These are phyloP conservation scores for Coleophoma eucalyptorum DNA, from an alignment of 2,329 filamentous ascomycete genomes.

Conservation along the genomic window DNA sequence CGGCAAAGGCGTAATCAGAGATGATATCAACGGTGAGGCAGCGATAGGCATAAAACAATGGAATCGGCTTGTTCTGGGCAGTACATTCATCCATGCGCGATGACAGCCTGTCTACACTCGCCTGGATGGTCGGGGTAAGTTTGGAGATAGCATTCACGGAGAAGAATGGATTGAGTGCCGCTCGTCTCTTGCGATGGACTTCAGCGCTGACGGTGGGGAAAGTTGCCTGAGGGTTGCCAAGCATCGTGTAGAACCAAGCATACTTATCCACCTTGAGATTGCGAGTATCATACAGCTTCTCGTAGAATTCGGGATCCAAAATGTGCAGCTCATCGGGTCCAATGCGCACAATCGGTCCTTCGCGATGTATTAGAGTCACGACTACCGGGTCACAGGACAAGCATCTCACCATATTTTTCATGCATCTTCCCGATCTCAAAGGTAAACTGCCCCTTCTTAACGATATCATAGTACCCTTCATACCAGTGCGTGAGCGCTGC, in stretches of 20 bases:
- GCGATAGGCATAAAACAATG: conserved; percentile 18
- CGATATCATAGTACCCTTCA: conserved; percentile 8
- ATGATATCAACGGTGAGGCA: conserved; percentile 7
- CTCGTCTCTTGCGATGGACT: conserved; percentile 7
- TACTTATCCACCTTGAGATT: conserved; percentile 14
- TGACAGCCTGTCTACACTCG: conserved; percentile 15
- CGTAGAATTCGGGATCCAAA: conserved; percentile 17
- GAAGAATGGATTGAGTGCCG: conserved; percentile 11
- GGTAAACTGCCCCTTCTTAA: conserved; percentile 4
- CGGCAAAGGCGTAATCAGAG: conserved; percentile 5
- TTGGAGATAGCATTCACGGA: conserved; percentile 17
- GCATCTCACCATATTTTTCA: conserved; percentile 9
- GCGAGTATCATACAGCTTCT: conserved; percentile 12
- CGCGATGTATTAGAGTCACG: background rate
- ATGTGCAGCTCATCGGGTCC: conserved; percentile 23
- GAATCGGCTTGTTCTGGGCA: conserved; percentile 11
- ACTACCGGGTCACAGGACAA: background rate
- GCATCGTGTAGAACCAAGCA: conserved; percentile 9
- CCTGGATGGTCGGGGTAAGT: conserved; percentile 17
- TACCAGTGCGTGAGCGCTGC: conserved; percentile 10
- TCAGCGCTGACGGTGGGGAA: conserved; percentile 11
- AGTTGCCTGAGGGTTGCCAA: conserved; percentile 7
- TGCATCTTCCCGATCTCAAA: conserved; percentile 9
- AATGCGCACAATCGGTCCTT: conserved; percentile 23
- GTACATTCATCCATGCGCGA: conserved; percentile 7